phyloP scores from a whole-genome alignment of 192 early-diverging fungal species.

The Mycoemilia scoparia region DNA sequence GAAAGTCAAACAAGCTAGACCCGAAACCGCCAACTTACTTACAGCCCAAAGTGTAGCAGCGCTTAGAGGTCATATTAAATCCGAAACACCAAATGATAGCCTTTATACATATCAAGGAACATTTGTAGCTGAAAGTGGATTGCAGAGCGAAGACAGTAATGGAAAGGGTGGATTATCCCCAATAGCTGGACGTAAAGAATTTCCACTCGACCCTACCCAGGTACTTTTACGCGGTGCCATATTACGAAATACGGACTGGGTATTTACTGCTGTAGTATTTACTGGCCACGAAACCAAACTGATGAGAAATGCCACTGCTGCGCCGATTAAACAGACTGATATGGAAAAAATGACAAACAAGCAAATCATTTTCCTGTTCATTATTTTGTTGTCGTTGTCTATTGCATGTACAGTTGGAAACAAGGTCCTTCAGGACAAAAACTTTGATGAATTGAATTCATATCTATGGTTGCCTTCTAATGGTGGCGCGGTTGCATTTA shows the following conservation, averaged over 20 bases:
- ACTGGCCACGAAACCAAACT: conserved; percentile 97
- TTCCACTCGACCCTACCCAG: conserved; percentile 78
- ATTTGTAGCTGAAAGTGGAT: conserved; percentile 23
- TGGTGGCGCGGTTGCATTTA: conserved; percentile 42
- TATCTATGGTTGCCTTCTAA: conserved; percentile 23
- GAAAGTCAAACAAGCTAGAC: conserved; percentile 86
- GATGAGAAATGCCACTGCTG: conserved; percentile 81
- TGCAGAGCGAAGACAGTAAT: conserved; percentile 13
- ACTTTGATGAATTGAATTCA: conserved; percentile 19
- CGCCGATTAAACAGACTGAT: conserved; percentile 85
- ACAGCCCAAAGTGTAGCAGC: conserved; percentile 47
- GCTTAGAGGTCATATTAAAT: conserved; percentile 57
- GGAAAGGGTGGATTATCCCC: too few species aligned
- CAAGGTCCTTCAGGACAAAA: conserved; percentile 35
- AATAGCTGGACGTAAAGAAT: conserved; percentile 38
- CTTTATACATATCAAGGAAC: conserved; percentile 89
- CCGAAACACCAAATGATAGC: conserved; percentile 86
- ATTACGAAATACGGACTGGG: conserved; percentile 85
- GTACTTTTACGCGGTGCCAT: conserved; percentile 86
- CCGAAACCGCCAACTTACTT: conserved; percentile 60
- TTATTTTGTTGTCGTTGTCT: conserved; percentile 67
- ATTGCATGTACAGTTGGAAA: conserved; percentile 74
- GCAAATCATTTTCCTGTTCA: conserved; percentile 85
- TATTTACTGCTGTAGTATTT: conserved; percentile 84
- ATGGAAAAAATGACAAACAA: conserved; percentile 81